Evolutionary conservation across 1,284 basidiomycete genomes (phyloP), one percentile per base, ranked within the genome.

Genomic region (Hortiboletus rubellus): DNA sequence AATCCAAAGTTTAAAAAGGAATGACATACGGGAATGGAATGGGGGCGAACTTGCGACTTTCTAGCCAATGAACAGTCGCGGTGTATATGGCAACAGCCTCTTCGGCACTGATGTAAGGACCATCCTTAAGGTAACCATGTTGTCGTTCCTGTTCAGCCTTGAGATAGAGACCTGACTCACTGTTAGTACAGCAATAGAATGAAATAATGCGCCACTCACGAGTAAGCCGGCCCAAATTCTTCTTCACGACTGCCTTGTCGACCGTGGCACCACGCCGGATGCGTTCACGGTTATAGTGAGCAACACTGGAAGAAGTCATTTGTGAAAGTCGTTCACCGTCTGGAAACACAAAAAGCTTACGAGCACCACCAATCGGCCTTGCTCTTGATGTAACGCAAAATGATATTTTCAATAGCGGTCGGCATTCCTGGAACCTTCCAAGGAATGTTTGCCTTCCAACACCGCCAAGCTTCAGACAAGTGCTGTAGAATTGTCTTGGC

Each of bases 291-390:
- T 95, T 94, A 74, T 95, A 94, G 70, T 96, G 93, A 15, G 93
- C 92, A 58, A 96, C 93, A 11, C 85, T 86, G 54, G 10, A 41
- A 22, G 10, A 56, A 36, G 11, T 40, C 1, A n/a, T 18, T 34
- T 36, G 51, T 24, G 43, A 44, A 34, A 37, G 8, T 8, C 7
- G 7, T 53, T 51, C 27, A 55, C 31, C 8, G 47, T 27, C 33
- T 31, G 54, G 24, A 17, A n/a, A 44, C 42, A 34, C 33, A 53
- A 24, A 47, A 31, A 33, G 87, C 91, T 60, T 83, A 93, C 75
- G 93, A 97, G 63, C 91, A 92, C 95, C 96, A 99, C 95, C 95
- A 98, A 73, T 99, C 97, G 11, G 94, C 92, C 81, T 99, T 99
- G 76, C 89, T 92, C 84, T 99, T 99, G 84, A 99, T 96, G 77